Evolutionary conservation across 179 eudicot species (phyloP), one percentile per base, ranked within the genome.

Genomic region (Carnegiea gigantea): DNA sequence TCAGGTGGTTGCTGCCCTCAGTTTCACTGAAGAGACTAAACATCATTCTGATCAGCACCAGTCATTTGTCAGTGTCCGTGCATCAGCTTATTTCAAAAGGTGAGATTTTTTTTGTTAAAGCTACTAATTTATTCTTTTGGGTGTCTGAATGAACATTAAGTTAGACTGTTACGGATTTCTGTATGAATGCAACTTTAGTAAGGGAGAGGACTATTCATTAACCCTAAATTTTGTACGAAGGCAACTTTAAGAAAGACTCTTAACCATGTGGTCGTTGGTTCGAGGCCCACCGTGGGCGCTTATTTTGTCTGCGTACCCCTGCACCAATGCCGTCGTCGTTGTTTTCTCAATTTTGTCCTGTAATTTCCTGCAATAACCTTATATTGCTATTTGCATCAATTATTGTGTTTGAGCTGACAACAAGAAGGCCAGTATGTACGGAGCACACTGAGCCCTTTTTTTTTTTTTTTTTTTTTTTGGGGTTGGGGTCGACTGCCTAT

Each of bases 141-240:
- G 73, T 60, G 87, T 72, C 11, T 77, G 80, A 85, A 24, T 65
- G 33, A 62, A 30, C 77, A 68, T 73, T 40, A 46, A 70, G 48
- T 46, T 48, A 76, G 79, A 74, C 54, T 46, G 43, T 23, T 73
- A 76, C 46, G 57, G 59, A 81, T 62, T 54, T 51, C 44, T 71
- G 84, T 81, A 77, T 78, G 84, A 80, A 83, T 72, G 79, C 79
- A 79, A 38, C 75, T 57, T 79, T 80, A 67, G 88, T 85, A 78
- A 87, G 76, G 68, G 71, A 73, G 70, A 71, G 13, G 57, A 68
- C 70, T 68, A 65, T 49, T 79, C 78, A 72, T 49, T 76, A 30
- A 30, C 33, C 36, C 36, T 33, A 1, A 33, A 33, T 33, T 33
- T 33, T 33, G 36, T 33, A 33, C 3, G 36, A 33, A 33, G 36